Base-by-base conservation (phyloP, 2,329 filamentous ascomycete genomes). In the Colletotrichum sp. region DNA sequence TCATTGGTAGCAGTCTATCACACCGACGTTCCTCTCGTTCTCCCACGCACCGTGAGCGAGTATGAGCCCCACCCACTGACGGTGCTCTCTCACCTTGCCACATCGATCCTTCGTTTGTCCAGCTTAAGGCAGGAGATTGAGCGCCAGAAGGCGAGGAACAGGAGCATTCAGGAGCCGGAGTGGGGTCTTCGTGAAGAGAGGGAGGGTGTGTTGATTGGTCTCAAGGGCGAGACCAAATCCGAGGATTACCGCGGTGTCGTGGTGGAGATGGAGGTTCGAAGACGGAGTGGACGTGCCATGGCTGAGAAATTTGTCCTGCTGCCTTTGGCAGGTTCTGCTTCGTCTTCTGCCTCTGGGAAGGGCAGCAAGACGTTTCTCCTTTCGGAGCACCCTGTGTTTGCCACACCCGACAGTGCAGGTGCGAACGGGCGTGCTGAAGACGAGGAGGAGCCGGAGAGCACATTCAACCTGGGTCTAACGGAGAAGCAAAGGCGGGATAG, bases 401-500 rank as follows among this genome's bases (percentile, higher is more conserved):
- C 87, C 68, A 84, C 85, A 39, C 86, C 88, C 3, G 86, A 86
- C 12, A 83, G 82, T 4, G 83, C 84, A 4, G 81, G 80, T 1
- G 79, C 77, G 0, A 81, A 77, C 1, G 84, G 81, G 2, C 85
- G 81, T 3, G 83, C 81, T 6, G 83, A 78, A 0, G 86, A 81
- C 2, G 89, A 83, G 2, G 90, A 90, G 30, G 88, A 92, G 74
- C 90, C 91, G 6, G 91, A 92, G 80, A 94, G 94, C 12, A 98
- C 96, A 0, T 99, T 99, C 82, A 94, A 94, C 78, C 85, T 99
- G 6, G 93, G 94, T 0, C 86, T 99, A 75, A 99, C 96, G 21
- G 96, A 98, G 75, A 96, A 97, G 87, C 97, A 99, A 86, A 91
- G 94, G 80, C 89, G 90, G 78, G 96, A 98, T 67, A 89, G 97